Percentiles rank a stretch among this genome's conserved stretches.
Conservation (phyloP, 2,329 filamentous ascomycete genomes). For the Xylaria sp. region DNA sequence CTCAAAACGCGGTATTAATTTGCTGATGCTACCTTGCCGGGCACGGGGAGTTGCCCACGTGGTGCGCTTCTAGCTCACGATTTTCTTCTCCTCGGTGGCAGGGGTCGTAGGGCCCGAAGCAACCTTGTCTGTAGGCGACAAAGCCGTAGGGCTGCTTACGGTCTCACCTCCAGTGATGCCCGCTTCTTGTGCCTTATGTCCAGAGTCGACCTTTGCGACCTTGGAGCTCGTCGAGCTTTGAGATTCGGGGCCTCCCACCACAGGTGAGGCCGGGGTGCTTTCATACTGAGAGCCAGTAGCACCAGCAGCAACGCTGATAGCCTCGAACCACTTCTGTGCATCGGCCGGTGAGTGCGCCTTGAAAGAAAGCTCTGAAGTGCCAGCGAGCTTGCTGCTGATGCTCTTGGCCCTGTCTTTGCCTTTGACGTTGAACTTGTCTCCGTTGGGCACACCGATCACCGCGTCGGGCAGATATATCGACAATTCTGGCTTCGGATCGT, state of each 20-base stretch:
- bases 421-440: slow-evolving; percentile 92
- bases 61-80: slow-evolving; percentile 40
- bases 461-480: slow-evolving; percentile 95
- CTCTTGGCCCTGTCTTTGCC: slow-evolving; percentile 90
- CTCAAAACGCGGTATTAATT: slow-evolving; percentile 21
- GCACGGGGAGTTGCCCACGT: slow-evolving; percentile 23
- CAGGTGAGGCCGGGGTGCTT: slow-evolving; percentile 51
- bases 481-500: slow-evolving; percentile 84
- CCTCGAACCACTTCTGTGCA: slow-evolving; percentile 85
- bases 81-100: slow-evolving; percentile 44
- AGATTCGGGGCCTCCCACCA: slow-evolving; percentile 40
- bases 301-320: slow-evolving; percentile 73
- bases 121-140: slow-evolving; percentile 46
- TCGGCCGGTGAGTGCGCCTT: slow-evolving; percentile 85
- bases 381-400: slow-evolving; percentile 82
- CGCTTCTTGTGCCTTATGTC: slow-evolving; percentile 59
- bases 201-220: slow-evolving; percentile 39
- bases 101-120: slow-evolving; percentile 34
- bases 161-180: slow-evolving; percentile 56
- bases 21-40: slow-evolving; percentile 26
- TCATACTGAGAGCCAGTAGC: slow-evolving; percentile 56
- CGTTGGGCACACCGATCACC: slow-evolving; percentile 75
- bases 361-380: slow-evolving; percentile 83
- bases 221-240: slow-evolving; percentile 44
- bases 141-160: slow-evolving; percentile 48